These are phyloP conservation scores for Fagopyrum tataricum DNA, from an alignment of 148 eudicot genomes.

Conservation along the genomic window DNA sequence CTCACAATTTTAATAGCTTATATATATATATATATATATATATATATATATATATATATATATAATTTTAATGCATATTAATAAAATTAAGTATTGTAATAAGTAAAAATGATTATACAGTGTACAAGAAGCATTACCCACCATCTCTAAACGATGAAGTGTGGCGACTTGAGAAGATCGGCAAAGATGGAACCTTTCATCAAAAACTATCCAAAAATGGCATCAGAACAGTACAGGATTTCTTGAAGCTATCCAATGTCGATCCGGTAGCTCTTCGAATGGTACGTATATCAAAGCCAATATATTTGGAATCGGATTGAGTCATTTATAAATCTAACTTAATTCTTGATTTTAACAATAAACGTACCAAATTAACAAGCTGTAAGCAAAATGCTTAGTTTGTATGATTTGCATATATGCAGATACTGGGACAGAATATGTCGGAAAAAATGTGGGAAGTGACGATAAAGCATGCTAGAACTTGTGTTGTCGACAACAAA, in stretches of 20 bases:
- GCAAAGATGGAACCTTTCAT: conserved; percentile 70
- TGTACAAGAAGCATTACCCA: conserved; percentile 77
- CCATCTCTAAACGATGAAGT: conserved; percentile 65
- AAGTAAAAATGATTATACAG: conserved; percentile 19
- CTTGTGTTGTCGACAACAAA: conserved; percentile 43
- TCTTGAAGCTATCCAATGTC: conserved; percentile 39
- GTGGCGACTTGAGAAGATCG: conserved; percentile 85
- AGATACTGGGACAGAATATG: conserved; percentile 60
- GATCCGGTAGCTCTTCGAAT: conserved; percentile 32
- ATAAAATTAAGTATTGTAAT: too few relatives aligned
- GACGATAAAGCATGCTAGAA: conserved; percentile 52
- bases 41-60: too few relatives aligned
- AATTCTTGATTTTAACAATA: too few relatives aligned
- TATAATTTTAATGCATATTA: too few relatives aligned
- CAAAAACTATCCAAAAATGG: conserved; percentile 30
- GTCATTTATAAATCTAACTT: too few relatives aligned
- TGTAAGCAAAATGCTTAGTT: too few relatives aligned
- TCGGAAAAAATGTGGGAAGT: conserved; percentile 72
- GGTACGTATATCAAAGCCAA: conserved; percentile 31
- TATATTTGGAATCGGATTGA: too few relatives aligned
- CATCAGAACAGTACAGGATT: conserved; percentile 54
- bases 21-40: too few relatives aligned
- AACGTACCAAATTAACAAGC: too few relatives aligned
- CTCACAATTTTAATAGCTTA: too few relatives aligned
- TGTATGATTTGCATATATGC: background rate